These are phyloP conservation scores for Gardenia jasminoides DNA, from an alignment of 257 asterid species.

Conservation along the genomic window DNA sequence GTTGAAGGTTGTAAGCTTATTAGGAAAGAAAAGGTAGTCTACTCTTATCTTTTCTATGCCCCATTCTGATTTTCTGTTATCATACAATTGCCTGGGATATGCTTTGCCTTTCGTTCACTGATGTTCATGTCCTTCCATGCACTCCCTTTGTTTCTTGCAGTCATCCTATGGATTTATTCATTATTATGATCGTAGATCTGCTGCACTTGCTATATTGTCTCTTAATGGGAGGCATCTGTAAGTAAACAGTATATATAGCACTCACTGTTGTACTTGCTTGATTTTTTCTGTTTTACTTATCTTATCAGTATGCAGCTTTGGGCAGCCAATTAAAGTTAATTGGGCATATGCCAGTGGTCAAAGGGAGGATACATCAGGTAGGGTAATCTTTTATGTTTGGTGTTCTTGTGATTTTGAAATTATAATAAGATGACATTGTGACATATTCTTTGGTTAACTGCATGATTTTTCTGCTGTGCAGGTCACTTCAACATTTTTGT, in stretches of 20 bases:
- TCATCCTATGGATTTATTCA: conserved; percentile 53
- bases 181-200: conserved; percentile 50
- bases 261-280: not conserved
- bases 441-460: not conserved
- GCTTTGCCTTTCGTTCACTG: not conserved
- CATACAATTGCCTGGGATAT: not conserved
- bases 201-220: conserved; percentile 46
- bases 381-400: conserved; percentile 17
- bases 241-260: conserved; percentile 27
- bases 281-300: conserved; percentile 17
- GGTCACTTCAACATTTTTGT: conserved; percentile 91
- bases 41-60: not conserved
- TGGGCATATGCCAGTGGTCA: conserved; percentile 95
- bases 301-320: conserved; percentile 59
- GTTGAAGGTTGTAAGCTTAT: conserved; percentile 87
- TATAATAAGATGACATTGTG: not conserved
- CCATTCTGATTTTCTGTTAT: not conserved
- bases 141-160: conserved; percentile 26
- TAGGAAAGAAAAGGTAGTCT: conserved; percentile 75
- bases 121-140: not conserved
- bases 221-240: conserved; percentile 60
- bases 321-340: conserved; percentile 95
- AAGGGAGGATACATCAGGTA: conserved; percentile 94
- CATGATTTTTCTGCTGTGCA: conserved; percentile 25
- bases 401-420: conserved; percentile 9